Evolutionary conservation across 2,329 filamentous ascomycete genomes (phyloP).

Genomic region (Macrophomina phaseolina): DNA sequence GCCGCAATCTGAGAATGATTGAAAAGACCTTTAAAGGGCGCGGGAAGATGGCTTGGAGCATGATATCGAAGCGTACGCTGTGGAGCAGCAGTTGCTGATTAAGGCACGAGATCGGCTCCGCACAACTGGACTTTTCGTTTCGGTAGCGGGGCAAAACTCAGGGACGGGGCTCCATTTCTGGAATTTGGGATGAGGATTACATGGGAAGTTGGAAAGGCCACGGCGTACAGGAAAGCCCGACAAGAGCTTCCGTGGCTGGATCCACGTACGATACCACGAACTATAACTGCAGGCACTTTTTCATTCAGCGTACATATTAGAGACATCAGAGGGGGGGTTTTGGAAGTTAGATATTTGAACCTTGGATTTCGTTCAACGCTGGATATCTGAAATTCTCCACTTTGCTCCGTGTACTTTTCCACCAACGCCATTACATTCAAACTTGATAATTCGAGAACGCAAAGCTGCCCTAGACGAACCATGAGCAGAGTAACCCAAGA

Average conservation of each 20-base stretch:
- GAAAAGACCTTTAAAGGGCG: neutral
- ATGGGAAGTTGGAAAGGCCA: neutral
- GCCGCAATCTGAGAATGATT: neutral
- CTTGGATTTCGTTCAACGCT: neutral
- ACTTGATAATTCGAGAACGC: neutral
- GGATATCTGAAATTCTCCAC: slow-evolving; percentile 23
- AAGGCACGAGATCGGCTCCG: too few species aligned
- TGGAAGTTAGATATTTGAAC: neutral
- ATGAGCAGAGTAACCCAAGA: neutral
- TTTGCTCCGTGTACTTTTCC: slow-evolving; percentile 15
- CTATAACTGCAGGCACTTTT: neutral
- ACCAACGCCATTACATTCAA: slow-evolving; percentile 15
- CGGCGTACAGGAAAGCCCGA: neutral
- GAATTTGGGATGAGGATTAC: neutral
- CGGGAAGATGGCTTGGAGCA: neutral
- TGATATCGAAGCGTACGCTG: too few species aligned
- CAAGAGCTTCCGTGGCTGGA: slow-evolving; percentile 1
- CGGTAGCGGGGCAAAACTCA: neutral
- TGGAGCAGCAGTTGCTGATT: too few species aligned
- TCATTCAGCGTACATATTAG: slow-evolving; percentile 11
- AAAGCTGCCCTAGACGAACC: neutral
- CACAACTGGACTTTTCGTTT: too few species aligned
- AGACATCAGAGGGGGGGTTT: neutral
- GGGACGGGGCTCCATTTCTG: neutral
- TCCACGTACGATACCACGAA: slow-evolving; percentile 18